Conservation (phyloP, 148 eudicot genomes). For the Vaccinium macrocarpon region DNA sequence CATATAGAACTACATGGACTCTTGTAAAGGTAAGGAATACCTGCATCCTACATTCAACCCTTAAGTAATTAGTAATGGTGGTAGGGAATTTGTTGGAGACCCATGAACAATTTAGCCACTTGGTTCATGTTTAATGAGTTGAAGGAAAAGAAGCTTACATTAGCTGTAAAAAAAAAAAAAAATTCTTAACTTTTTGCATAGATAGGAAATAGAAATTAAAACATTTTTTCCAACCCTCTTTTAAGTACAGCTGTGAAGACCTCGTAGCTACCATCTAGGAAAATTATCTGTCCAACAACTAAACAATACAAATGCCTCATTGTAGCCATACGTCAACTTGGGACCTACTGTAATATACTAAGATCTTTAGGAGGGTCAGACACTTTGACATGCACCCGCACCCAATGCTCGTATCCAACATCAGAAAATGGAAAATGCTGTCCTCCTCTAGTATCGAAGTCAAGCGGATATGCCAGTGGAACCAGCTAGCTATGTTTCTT, state of each 20-base stretch:
- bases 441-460: neutral
- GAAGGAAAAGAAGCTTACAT: neutral
- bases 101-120: neutral
- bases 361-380: neutral
- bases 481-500: neutral
- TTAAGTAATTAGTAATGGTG: neutral
- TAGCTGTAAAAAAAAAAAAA: neutral
- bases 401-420: neutral
- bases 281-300: neutral
- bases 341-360: neutral
- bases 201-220: neutral
- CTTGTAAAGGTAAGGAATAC: neutral
- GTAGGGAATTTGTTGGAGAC: neutral
- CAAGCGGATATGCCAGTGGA: neutral
- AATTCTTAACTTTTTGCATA: neutral
- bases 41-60: neutral
- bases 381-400: neutral
- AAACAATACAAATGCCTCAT: neutral
- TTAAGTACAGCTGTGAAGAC: neutral
- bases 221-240: neutral
- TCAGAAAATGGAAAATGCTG: neutral
- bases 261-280: neutral
- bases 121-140: neutral
- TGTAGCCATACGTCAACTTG: neutral
- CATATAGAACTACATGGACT: neutral